phyloP scores from a whole-genome alignment of 129 eudicot species.

The Apium graveolens region DNA sequence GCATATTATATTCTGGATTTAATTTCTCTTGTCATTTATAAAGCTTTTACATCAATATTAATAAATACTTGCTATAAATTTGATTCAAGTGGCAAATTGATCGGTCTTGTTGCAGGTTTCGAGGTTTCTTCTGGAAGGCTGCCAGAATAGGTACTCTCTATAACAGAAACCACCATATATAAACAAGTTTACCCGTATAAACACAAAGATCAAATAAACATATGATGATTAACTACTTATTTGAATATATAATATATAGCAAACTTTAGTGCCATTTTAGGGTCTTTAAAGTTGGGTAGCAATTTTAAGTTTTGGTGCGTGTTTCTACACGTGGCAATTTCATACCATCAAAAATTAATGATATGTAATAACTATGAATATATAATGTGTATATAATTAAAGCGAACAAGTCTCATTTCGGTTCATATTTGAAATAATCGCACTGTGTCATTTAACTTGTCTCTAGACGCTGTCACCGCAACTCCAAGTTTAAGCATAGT shows the following conservation, averaged over 20 bases:
- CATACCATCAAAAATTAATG: not conserved
- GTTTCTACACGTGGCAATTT: not conserved
- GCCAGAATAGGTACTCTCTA: conserved; percentile 9
- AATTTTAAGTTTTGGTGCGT: not conserved
- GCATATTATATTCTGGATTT: not conserved
- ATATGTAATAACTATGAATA: not conserved
- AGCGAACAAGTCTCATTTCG: no score
- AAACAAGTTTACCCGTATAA: not conserved
- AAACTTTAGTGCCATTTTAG: not conserved
- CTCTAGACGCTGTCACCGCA: not conserved
- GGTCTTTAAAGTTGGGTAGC: not conserved
- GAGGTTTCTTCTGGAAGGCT: conserved; percentile 11
- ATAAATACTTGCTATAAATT: not conserved
- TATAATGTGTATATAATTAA: no score
- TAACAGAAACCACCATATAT: no score
- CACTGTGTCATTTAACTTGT: not conserved
- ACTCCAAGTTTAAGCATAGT: not conserved
- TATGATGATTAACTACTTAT: not conserved
- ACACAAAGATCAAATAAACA: not conserved
- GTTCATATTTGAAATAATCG: not conserved
- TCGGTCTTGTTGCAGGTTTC: conserved; percentile 1
- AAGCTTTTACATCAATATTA: not conserved
- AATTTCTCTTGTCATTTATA: not conserved
- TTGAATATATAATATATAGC: not conserved
- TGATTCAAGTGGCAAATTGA: not conserved